Percentiles rank a stretch among this genome's conserved stretches.
Evolutionary conservation across 2,329 filamentous ascomycete genomes (phyloP).

Genomic region (Apiospora arundinis): DNA sequence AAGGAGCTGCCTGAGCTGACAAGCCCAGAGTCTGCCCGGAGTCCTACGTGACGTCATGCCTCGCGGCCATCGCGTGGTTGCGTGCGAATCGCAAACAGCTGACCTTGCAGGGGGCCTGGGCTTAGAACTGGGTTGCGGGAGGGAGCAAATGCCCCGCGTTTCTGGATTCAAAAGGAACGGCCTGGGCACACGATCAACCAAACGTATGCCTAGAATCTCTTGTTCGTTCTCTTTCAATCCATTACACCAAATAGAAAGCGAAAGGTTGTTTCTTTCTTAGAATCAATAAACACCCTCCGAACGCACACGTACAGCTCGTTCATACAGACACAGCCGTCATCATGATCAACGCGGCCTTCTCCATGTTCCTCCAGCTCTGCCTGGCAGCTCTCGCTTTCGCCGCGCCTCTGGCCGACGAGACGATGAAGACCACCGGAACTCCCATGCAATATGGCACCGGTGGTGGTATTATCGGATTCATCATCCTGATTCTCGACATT

Average conservation of each 20-base stretch:
- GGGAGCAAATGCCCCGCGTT: constrained; percentile 15
- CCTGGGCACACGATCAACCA: neutral
- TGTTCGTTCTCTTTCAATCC: neutral
- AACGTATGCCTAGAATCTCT: neutral
- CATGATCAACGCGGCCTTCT: constrained; percentile 44
- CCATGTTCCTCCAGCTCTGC: constrained; percentile 59
- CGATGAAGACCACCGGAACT: constrained; percentile 46
- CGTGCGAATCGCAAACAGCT: neutral
- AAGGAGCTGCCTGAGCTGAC: neutral
- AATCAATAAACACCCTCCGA: neutral
- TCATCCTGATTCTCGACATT: constrained; percentile 67
- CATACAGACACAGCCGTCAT: neutral
- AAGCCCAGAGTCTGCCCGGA: neutral
- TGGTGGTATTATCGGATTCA: constrained; percentile 66
- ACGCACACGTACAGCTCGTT: neutral
- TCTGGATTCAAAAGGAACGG: neutral
- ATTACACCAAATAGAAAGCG: neutral
- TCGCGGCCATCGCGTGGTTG: constrained; percentile 16
- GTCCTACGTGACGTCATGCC: constrained; percentile 1
- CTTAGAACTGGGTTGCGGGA: neutral
- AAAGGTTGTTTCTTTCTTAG: neutral
- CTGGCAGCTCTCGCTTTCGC: constrained; percentile 56
- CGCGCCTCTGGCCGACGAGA: constrained; percentile 49
- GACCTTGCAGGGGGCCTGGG: neutral
- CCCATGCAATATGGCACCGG: constrained; percentile 66